Conservation (phyloP, 306 rosid species). For the Cicer cuneatum region DNA sequence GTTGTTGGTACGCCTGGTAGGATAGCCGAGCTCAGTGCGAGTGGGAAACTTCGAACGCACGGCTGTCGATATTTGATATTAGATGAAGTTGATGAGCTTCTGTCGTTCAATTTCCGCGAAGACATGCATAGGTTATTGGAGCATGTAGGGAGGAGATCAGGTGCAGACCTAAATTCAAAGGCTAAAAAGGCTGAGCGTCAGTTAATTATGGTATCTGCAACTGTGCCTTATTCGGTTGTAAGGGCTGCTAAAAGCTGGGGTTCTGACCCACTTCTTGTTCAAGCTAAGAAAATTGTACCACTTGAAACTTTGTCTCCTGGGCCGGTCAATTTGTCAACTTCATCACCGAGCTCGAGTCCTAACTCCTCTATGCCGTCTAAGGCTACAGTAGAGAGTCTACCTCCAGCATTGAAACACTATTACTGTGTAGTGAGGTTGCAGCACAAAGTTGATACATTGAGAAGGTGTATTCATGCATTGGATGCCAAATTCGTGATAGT, state of each 20-base stretch:
- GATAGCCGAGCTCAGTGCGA: conserved; percentile 89
- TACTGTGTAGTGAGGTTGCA: conserved; percentile 79
- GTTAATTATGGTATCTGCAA: conserved; percentile 86
- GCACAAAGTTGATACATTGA: conserved; percentile 86
- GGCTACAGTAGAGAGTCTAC: conserved; percentile 71
- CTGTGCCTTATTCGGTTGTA: conserved; percentile 87
- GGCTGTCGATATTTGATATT: conserved; percentile 79
- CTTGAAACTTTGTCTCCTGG: conserved; percentile 65
- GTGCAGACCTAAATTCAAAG: conserved; percentile 60
- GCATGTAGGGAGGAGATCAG: conserved; percentile 83
- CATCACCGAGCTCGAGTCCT: conserved; percentile 43
- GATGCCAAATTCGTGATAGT: conserved; percentile 86
- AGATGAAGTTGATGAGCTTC: conserved; percentile 93
- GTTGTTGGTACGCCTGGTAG: conserved; percentile 97
- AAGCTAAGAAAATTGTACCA: conserved; percentile 68
- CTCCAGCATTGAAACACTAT: conserved; percentile 82
- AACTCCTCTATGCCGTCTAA: conserved; percentile 51
- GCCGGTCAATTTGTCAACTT: conserved; percentile 59
- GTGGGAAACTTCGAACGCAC: conserved; percentile 90
- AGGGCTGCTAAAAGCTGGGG: conserved; percentile 97
- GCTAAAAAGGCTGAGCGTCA: conserved; percentile 64
- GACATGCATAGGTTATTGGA: conserved; percentile 92
- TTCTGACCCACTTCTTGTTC: conserved; percentile 75
- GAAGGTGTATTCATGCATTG: conserved; percentile 87
- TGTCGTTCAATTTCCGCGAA: conserved; percentile 87